phyloP scores from a whole-genome alignment of 176 grass and related monocot species.

The Thalia dealbata region DNA sequence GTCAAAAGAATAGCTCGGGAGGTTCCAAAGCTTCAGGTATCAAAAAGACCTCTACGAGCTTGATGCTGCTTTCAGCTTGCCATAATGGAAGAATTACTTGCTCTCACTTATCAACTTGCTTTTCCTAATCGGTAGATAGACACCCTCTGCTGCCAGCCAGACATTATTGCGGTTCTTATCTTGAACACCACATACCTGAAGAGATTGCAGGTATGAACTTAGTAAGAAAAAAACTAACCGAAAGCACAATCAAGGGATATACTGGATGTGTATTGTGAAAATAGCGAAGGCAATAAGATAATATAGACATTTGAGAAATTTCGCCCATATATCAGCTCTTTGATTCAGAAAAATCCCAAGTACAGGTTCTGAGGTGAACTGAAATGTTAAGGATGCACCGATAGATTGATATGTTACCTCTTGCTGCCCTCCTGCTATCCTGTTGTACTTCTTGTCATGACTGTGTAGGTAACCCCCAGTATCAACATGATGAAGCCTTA shows the following conservation, averaged over 20 bases:
- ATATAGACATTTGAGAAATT: background rate
- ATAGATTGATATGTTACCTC: conserved; percentile 29
- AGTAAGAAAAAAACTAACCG: background rate
- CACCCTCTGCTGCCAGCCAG: conserved; percentile 55
- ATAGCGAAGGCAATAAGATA: background rate
- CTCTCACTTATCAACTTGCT: conserved; percentile 39
- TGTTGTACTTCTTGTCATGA: conserved; percentile 71
- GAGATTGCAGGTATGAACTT: background rate
- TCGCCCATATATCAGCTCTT: background rate
- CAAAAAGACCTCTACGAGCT: background rate
- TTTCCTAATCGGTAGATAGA: conserved; percentile 42
- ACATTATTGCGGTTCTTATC: conserved; percentile 55
- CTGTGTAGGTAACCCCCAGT: conserved; percentile 68
- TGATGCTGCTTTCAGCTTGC: background rate
- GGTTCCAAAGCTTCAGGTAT: background rate
- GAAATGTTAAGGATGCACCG: background rate
- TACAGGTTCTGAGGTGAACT: background rate
- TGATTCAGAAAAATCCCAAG: background rate
- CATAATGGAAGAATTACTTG: conserved; percentile 21
- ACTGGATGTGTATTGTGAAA: background rate
- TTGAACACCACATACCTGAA: conserved; percentile 56
- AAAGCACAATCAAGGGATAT: background rate
- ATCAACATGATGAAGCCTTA: conserved; percentile 61
- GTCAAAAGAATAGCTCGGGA: background rate
- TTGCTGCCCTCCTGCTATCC: conserved; percentile 72